Evolutionary conservation across 805 yeast species (phyloP).

Genomic region (Schwanniomyces yamadae): DNA sequence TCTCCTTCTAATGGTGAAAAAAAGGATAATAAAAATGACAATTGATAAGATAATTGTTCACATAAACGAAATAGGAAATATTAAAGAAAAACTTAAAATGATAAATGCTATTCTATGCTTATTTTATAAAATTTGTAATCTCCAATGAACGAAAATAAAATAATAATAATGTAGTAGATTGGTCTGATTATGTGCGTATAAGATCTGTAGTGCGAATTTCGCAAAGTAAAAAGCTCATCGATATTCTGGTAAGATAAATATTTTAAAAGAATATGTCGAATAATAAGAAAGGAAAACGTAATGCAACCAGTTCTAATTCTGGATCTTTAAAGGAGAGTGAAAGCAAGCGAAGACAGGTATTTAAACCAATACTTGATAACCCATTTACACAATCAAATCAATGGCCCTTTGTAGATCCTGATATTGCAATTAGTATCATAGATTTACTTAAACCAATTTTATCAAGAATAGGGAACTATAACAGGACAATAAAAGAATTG

Average conservation of each 20-base stretch:
- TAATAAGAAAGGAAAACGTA: conserved; percentile 3
- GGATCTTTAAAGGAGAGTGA: conserved; percentile 51
- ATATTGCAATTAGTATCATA: conserved; percentile 34
- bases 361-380: conserved; percentile 63
- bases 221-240: conserved; percentile 3
- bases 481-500: conserved; percentile 11
- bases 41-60: background rate
- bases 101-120: background rate
- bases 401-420: conserved; percentile 44
- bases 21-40: conserved; percentile 12
- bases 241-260: background rate
- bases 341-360: conserved; percentile 52
- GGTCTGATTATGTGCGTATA: too few species aligned
- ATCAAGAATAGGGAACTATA: conserved; percentile 28
- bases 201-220: too few species aligned
- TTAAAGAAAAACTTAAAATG: background rate
- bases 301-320: conserved; percentile 10
- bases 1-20: conserved; percentile 32
- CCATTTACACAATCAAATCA: conserved; percentile 52
- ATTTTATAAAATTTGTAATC: conserved; percentile 3
- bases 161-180: too few species aligned
- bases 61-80: background rate
- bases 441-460: conserved; percentile 35
- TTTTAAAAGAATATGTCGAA: background rate
- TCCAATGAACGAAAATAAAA: too few species aligned